Evolutionary conservation across 306 rosid species (phyloP), one percentile per base, ranked within the genome.

Genomic region (Leucaena leucocephala): DNA sequence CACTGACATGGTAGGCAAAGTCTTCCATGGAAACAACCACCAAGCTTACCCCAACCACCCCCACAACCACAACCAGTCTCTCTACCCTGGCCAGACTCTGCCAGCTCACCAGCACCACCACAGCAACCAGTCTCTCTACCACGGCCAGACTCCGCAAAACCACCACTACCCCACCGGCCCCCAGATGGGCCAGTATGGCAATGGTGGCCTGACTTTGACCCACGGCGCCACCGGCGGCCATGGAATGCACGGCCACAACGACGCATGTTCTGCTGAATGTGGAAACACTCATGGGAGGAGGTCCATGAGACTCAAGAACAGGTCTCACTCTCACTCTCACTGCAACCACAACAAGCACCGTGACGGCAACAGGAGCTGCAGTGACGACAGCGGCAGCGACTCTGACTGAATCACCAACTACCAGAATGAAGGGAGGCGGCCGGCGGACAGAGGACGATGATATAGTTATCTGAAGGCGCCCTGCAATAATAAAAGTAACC

Each of bases 271-370:
- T 19, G 19, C 33, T 55, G 62, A 55, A 55, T 55, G 6, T 17
- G 59, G 27, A 52, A 52, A 17, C 22, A 5, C 2, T 52, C 17
- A 19, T 7, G 62, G 8, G 62, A 21, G 27, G 27, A 27, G 27
- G 27, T 27, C 8, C 39, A 62, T 45, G 59, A 76, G 13, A 34
- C 7, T 9, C 3, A 68, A 74, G 62, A 64, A 74, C 54, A 78
- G 67, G 59, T 16, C 46, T 27, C 21, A 14, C 50, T 15, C 62
- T 55, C 62, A 1, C 59, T 36, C 39, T 36, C 27, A 2, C 22
- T 8, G 33, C 68, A 5, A 12, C 6, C 12, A 1, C 42, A 78
- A 45, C 67, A 78, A 75, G 35, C 48, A 22, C 36, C 14, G 64
- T 58, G 36, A 59, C 5, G 39, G 66, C 66, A 4, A 59, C 16